phyloP scores from a whole-genome alignment of 805 yeast species.

The Suhomyces sp. region DNA sequence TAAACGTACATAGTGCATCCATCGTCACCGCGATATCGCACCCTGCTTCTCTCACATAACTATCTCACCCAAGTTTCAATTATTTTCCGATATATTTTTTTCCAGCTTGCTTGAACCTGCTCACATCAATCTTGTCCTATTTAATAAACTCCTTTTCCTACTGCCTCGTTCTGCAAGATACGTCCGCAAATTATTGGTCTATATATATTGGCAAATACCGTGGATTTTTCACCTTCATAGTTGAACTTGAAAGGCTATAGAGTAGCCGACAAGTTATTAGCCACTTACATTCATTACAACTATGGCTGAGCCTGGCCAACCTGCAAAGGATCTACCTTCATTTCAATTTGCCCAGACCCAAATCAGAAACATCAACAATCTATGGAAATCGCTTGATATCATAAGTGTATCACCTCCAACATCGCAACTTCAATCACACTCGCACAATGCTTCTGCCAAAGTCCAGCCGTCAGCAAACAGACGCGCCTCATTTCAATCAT shows the following conservation, averaged over 20 bases:
- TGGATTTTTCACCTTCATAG: neutral
- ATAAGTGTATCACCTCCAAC: constrained; percentile 1
- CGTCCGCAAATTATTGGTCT: neutral
- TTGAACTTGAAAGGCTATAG: neutral
- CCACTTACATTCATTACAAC: neutral
- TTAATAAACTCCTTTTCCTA: neutral
- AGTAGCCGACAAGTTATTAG: neutral
- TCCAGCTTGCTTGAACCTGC: neutral
- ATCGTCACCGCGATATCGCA: neutral
- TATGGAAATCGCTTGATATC: constrained; percentile 8
- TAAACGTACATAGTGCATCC: neutral
- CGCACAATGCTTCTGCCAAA: neutral
- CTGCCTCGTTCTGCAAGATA: neutral
- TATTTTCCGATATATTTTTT: neutral
- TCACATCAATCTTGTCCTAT: neutral
- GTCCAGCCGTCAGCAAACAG: neutral
- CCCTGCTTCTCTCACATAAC: neutral
- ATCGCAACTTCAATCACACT: neutral
- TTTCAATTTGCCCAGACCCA: constrained; percentile 4
- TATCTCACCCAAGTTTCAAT: neutral
- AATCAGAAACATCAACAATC: constrained; percentile 2
- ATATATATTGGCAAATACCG: neutral
- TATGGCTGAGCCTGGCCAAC: neutral
- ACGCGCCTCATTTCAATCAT: neutral
- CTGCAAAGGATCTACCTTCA: neutral